Base-by-base conservation (phyloP, 345 rosid species). In the Aurinia saxatilis region DNA sequence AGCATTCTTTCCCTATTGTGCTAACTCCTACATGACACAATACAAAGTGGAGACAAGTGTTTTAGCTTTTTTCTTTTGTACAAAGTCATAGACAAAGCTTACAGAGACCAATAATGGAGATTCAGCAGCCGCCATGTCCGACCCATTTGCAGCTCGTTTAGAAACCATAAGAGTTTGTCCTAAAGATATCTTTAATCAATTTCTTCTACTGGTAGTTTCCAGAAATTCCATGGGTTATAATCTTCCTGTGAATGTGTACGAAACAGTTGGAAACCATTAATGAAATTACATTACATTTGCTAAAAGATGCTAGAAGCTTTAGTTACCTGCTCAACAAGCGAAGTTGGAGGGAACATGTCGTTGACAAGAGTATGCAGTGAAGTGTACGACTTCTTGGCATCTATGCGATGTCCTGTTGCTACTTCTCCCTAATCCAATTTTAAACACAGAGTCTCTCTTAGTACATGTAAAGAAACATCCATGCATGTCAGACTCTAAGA, bases 281-380 rank as follows among this genome's bases (percentile, higher is more conserved):
- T n/a, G 48, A 48, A 45, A 49, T 3, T 33, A 34, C 1, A 17
- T 37, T 37, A 50, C 6, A 30, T 30, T 61, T 61, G 21, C 5
- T 40, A 7, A 35, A 34, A 19, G 39, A 52, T 13, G n/a, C 17
- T 15, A 50, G 25, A 8, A 51, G 30, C 34, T 45, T 7, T 30
- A 25, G 38, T 54, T 68, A 87, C 98, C 95, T 82, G 96, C 75
- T 87, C 98, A 37, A 75, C 79, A 63, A 81, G 70, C 2, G 86
- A 82, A 33, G 93, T 85, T 15, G 98, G 91, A 8, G 97, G 91
- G 38, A 91, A 91, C 90, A 91, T 91, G 80, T 87, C 98, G 21
- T 91, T 78, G 29, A 84, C 98, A 19, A 91, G 96, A 2, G 90
- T 85, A 74, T 91, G 98, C 35, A 91, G 80, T 16, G 91, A 85